Evolutionary conservation across 805 yeast genomes (phyloP).

Genomic region (Candida ascalaphidarum): DNA sequence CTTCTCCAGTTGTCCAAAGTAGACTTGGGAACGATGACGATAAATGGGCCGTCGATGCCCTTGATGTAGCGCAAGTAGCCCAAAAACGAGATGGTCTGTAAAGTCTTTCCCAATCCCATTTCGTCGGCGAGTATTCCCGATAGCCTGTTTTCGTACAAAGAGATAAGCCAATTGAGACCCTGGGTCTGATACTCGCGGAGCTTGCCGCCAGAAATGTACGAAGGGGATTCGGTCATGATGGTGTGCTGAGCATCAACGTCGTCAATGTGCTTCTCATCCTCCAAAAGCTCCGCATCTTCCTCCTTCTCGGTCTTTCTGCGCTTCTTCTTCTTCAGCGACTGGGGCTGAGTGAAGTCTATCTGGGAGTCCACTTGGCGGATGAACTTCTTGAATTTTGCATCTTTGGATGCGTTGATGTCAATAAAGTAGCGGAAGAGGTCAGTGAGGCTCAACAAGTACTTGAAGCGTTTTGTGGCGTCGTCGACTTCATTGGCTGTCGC

Average conservation of each 20-base stretch:
- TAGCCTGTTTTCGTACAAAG: slow-evolving; percentile 56
- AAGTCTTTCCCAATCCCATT: slow-evolving; percentile 79
- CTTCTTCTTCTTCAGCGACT: slow-evolving; percentile 1
- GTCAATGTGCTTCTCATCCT: slow-evolving; percentile 37
- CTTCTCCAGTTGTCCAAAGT: slow-evolving; percentile 77
- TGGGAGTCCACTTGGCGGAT: slow-evolving; percentile 28
- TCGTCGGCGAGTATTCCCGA: slow-evolving; percentile 80
- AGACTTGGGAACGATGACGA: slow-evolving; percentile 72
- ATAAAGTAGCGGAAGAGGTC: slow-evolving; percentile 63
- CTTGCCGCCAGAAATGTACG: slow-evolving; percentile 45
- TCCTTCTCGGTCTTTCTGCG: slow-evolving; percentile 69
- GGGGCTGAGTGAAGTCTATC: slow-evolving; percentile 6
- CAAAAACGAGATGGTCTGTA: slow-evolving; percentile 69
- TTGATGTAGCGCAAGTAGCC: slow-evolving; percentile 63
- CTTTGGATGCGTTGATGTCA: slow-evolving; percentile 53
- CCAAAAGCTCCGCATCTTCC: slow-evolving; percentile 68
- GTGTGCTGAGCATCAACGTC: slow-evolving; percentile 21
- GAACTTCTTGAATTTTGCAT: slow-evolving; percentile 47
- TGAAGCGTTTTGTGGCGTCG: slow-evolving; percentile 69
- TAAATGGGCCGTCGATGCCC: slow-evolving; percentile 59
- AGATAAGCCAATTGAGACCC: slow-evolving; percentile 73
- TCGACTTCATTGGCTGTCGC: slow-evolving; percentile 45
- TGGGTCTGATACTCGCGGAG: slow-evolving; percentile 71
- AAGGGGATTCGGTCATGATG: slow-evolving; percentile 45
- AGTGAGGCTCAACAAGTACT: slow-evolving; percentile 57